Conservation (phyloP, 108 stramenopile genomes). For the Nannochloropsis salina region DNA sequence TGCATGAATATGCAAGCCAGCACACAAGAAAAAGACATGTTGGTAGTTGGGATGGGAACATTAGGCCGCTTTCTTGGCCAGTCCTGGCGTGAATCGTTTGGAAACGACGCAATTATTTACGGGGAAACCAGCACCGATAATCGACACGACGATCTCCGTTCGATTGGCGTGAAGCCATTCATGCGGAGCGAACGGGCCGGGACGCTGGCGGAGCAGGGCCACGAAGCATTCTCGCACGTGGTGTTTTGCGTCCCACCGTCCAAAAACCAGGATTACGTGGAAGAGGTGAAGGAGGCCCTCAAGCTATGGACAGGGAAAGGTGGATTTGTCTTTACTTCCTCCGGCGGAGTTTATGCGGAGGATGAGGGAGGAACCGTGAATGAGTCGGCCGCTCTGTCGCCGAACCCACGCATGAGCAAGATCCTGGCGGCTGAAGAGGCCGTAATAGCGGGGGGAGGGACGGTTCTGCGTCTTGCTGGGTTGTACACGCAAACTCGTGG, state of each 20-base stretch:
- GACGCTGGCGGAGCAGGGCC: background rate
- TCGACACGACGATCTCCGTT: slow-evolving; percentile 24
- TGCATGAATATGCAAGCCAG: background rate
- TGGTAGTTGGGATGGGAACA: slow-evolving; percentile 2
- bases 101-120: slow-evolving; percentile 28
- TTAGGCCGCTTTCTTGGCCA: background rate
- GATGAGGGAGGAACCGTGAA: slow-evolving; percentile 32
- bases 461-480: slow-evolving; percentile 48
- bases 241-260: slow-evolving; percentile 38
- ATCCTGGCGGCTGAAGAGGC: slow-evolving; percentile 37
- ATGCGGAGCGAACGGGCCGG: slow-evolving; percentile 21
- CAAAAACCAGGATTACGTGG: slow-evolving; percentile 36
- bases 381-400: slow-evolving; percentile 28
- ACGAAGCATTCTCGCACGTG: slow-evolving; percentile 27
- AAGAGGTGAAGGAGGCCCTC: slow-evolving; percentile 26
- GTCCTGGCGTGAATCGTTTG: background rate
- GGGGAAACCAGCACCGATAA: slow-evolving; percentile 32
- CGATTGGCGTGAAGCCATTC: slow-evolving; percentile 21
- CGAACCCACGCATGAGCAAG: slow-evolving; percentile 18
- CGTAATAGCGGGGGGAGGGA: slow-evolving; percentile 24
- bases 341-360: slow-evolving; percentile 37
- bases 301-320: slow-evolving; percentile 36
- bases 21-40: background rate
- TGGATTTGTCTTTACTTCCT: slow-evolving; percentile 37
- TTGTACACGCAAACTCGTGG: slow-evolving; percentile 44